Evolutionary conservation across 345 rosid genomes (phyloP), one percentile per base, ranked within the genome.

Genomic region (Gossypium sturtianum): DNA sequence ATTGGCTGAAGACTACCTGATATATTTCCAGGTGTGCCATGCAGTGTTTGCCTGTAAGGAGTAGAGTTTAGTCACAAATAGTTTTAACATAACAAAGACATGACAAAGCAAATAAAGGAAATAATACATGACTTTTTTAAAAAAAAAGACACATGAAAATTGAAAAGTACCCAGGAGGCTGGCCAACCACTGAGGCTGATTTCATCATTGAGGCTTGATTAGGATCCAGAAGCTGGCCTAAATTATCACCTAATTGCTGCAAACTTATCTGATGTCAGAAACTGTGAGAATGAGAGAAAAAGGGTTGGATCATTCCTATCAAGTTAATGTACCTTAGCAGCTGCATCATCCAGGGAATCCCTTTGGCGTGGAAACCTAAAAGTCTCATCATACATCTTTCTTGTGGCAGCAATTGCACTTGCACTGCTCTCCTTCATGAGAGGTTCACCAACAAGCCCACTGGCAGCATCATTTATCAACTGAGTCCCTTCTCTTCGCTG

Each of bases 341-440:
- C 73, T 47, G 80, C 77, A 75, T 82, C 85, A 71, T 80, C 88
- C 63, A 79, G 52, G 63, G 89, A 74, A 78, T 87, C 89, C 75
- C 83, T 80, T 75, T 80, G 87, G 53, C 77, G 78, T 53, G 93
- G 89, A 83, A 82, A 86, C 78, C 86, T 89, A 69, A 81, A 77
- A 57, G 68, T 76, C 45, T 85, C 91, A 75, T 89, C 91, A 7
- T 82, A 82, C 73, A 83, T 70, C 83, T 86, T 83, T 78, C 84
- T 61, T 34, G 89, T 79, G 74, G 81, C 74, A 17, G 82, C 75
- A 78, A 67, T 87, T 59, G 85, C 83, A 70, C 76, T 78, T 12
- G 67, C 80, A 75, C 89, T 72, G 67, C 58, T 84, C 61, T 84
- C 86, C 65, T 85, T 82, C 57, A 78, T 60, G 38, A 71, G 81